Base-by-base conservation (phyloP, 2,329 filamentous ascomycete species). In the Alternaria consortialis region DNA sequence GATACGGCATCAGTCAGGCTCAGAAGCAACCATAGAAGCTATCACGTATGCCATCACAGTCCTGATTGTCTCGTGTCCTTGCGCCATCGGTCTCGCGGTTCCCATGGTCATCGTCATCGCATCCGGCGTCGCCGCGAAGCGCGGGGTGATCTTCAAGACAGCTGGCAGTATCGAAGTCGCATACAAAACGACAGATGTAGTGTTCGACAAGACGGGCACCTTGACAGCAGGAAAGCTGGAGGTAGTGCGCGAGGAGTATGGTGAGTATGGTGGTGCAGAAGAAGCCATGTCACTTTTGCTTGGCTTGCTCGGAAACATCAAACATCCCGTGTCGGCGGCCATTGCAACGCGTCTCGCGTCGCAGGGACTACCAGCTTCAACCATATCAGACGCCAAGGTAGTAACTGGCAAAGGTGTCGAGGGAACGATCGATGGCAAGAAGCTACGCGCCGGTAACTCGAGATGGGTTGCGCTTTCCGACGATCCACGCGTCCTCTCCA, bases 201-300 rank as follows among this genome's bases (percentile, higher is more conserved):
- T 94, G 0, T 90, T 94, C 67, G 91, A 94, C 80, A 94, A 94
- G 77, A 94, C 91, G 0, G 91, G 91, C 0, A 94, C 91, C 0
- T 73, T 94, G 17, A 94, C 91, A 0, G 71, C 81, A 37, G 90
- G 88, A 0, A 82, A 84, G 37, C 75, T 86, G 1, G 58, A 65
- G 0, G 80, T 84, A 4, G 69, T 74, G 5, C 58, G 58, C 4
- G 69, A 77, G 62, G 62, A 69, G 29, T 72, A 73, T 53, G 42
- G 75, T n/a, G 34, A 50, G 8, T 15, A 43, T 17, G 32, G 62
- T 58, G 11, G 60, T 60, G 9, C 50, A 6, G 25, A 39, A n/a
- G 12, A 20, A 0, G 58, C 48, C 3, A 65, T 62, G 32, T 50
- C 59, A 12, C 48, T 73, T 23, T 53, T 81, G 17, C 70, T 81